Evolutionary conservation across 192 early-diverging fungal genomes (phyloP).

Genomic region (Coemansia aciculifera): DNA sequence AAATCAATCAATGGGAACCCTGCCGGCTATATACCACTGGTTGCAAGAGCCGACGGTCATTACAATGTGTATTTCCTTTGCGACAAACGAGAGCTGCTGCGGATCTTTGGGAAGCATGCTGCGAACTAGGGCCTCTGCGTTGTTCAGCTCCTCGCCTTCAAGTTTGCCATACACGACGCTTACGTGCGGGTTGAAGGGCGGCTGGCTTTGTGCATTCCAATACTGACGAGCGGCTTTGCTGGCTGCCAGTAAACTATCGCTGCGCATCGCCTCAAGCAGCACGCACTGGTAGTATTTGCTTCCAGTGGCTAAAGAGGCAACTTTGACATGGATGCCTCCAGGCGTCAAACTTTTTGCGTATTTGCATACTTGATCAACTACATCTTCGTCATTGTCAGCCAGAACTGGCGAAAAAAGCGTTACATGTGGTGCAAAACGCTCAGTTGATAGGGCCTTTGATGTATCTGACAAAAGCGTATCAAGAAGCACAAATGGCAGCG

Average conservation of each 20-base stretch:
- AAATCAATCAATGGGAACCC: conserved; percentile 10
- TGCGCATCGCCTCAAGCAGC: conserved; percentile 16
- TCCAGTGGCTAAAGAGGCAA: conserved; percentile 15
- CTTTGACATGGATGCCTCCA: conserved; percentile 18
- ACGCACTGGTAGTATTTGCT: conserved; percentile 38
- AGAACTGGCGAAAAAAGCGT: conserved; percentile 38
- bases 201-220: conserved; percentile 20
- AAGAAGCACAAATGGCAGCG: conserved; percentile 4
- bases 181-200: conserved; percentile 31
- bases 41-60: conserved; percentile 29
- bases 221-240: conserved; percentile 29
- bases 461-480: conserved; percentile 11
- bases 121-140: conserved; percentile 4
- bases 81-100: conserved; percentile 19
- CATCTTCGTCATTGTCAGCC: conserved; percentile 20
- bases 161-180: conserved; percentile 39
- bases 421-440: conserved; percentile 29
- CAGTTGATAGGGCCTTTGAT: conserved; percentile 11
- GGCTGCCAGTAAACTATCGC: conserved; percentile 9
- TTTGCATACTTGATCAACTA: conserved; percentile 14
- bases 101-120: conserved; percentile 20
- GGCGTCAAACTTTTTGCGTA: conserved; percentile 17
- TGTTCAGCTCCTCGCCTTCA: background rate
- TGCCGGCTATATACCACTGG: conserved; percentile 35
- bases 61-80: conserved; percentile 24